A percentile compares a stretch with the other conserved stretches of the same genome.
phyloP scores from a whole-genome alignment of 176 grass and related monocot species.

The Oryza brachyantha region DNA sequence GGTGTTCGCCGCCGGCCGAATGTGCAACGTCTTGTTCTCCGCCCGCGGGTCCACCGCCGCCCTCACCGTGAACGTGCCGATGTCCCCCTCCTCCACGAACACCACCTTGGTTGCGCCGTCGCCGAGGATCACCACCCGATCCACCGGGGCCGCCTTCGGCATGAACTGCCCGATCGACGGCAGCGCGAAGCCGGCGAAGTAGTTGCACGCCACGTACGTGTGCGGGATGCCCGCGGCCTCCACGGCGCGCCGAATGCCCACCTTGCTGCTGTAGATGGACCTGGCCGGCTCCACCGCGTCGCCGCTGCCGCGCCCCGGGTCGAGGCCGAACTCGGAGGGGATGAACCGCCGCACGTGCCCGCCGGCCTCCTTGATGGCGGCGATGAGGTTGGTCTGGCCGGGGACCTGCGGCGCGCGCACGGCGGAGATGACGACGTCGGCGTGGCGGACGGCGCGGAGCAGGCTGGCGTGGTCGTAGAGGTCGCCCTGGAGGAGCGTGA shows the following conservation, averaged over 20 bases:
- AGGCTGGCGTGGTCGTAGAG: slow-evolving; percentile 55
- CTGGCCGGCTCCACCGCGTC: slow-evolving; percentile 46
- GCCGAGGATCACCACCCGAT: slow-evolving; percentile 45
- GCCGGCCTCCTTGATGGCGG: slow-evolving; percentile 60
- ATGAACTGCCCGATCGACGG: slow-evolving; percentile 32
- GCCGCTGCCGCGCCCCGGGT: slow-evolving; percentile 41
- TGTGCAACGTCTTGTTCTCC: slow-evolving; percentile 44
- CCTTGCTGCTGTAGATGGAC: slow-evolving; percentile 35
- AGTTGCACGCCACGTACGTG: slow-evolving; percentile 28
- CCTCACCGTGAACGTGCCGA: slow-evolving; percentile 45
- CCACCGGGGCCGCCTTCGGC: slow-evolving; percentile 1
- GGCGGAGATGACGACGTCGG: slow-evolving; percentile 60
- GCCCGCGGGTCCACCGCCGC: slow-evolving; percentile 53
- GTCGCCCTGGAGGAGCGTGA: slow-evolving; percentile 58
- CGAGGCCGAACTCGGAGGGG: slow-evolving; percentile 58
- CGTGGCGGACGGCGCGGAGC: slow-evolving; percentile 36
- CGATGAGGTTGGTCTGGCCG: slow-evolving; percentile 54
- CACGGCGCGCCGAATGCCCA: slow-evolving; percentile 39
- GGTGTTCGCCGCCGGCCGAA: slow-evolving; percentile 40
- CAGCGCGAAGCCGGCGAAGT: slow-evolving; percentile 45
- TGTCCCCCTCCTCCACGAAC: slow-evolving; percentile 50
- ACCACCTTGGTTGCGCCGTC: slow-evolving; percentile 43
- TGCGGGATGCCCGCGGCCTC: slow-evolving; percentile 54
- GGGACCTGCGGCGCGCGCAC: slow-evolving; percentile 35
- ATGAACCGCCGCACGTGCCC: slow-evolving; percentile 45